phyloP scores from a whole-genome alignment of 306 rosid genomes.

The Psophocarpus tetragonolobus region DNA sequence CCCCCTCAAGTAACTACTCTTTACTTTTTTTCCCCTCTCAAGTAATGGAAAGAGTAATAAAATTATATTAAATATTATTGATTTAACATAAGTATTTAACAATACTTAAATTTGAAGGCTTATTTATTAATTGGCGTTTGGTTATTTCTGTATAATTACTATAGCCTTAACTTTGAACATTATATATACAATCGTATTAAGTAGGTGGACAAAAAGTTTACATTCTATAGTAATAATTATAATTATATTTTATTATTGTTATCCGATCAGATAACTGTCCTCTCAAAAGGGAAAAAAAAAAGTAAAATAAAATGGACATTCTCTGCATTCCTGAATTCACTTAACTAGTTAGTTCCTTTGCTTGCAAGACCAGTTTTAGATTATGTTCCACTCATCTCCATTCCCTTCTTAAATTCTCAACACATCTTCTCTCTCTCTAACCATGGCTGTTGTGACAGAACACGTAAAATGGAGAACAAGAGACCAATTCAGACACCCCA shows the following conservation, averaged over 20 bases:
- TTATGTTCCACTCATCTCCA: constrained; percentile 4
- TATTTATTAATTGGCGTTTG: background rate
- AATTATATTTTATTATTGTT: too few relatives aligned
- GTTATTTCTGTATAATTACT: too few relatives aligned
- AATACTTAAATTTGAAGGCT: too few relatives aligned
- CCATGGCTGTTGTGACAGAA: constrained; percentile 65
- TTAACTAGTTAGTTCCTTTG: constrained; percentile 13
- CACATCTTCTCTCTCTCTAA: constrained; percentile 18
- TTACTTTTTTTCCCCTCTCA: too few relatives aligned
- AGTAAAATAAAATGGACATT: background rate
- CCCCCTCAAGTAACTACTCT: background rate
- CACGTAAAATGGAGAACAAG: constrained; percentile 74
- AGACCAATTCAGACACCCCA: constrained; percentile 54
- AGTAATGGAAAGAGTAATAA: too few relatives aligned
- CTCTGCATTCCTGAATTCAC: background rate
- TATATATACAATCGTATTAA: too few relatives aligned
- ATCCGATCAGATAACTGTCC: background rate
- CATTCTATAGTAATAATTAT: too few relatives aligned
- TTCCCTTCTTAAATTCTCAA: background rate
- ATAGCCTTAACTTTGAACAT: too few relatives aligned
- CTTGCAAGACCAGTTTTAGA: constrained; percentile 14
- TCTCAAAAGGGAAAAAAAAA: background rate
- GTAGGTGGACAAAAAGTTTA: too few relatives aligned
- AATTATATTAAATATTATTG: too few relatives aligned
- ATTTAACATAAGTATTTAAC: too few relatives aligned